These are phyloP conservation scores for Hymenoscyphus scutula DNA, from an alignment of 2,329 filamentous ascomycete species.

Conservation along the genomic window DNA sequence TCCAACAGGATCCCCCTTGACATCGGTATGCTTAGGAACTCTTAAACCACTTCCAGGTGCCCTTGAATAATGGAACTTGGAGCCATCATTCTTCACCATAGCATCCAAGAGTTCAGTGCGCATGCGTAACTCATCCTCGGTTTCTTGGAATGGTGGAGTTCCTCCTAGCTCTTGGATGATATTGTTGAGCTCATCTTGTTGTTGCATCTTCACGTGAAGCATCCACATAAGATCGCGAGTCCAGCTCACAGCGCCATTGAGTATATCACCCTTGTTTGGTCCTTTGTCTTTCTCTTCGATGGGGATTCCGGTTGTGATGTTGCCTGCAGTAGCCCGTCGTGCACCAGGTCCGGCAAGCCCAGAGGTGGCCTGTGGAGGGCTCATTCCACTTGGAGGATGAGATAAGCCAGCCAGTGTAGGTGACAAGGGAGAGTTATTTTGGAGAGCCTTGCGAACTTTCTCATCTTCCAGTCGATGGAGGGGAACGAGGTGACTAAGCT, in stretches of 20 bases:
- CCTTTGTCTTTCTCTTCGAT: conserved; percentile 98
- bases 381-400: conserved; percentile 48
- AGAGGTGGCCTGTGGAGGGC: conserved; percentile 77
- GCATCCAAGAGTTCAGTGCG: conserved; percentile 87
- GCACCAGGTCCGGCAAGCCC: conserved; percentile 82
- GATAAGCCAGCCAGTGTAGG: conserved; percentile 72
- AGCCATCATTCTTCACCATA: conserved; percentile 72
- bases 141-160: conserved; percentile 75
- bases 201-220: conserved; percentile 81
- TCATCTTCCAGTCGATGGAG: conserved; percentile 92
- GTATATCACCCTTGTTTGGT: conserved; percentile 96
- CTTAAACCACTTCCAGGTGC: conserved; percentile 79
- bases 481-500: conserved; percentile 89
- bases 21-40: conserved; percentile 90
- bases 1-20: conserved; percentile 74
- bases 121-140: conserved; percentile 94
- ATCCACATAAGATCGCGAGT: conserved; percentile 98
- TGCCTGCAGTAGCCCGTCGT: conserved; percentile 72
- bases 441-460: conserved; percentile 91
- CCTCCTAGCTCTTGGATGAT: conserved; percentile 70
- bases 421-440: conserved; percentile 87
- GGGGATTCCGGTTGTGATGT: conserved; percentile 88
- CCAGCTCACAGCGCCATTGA: conserved; percentile 96
- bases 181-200: conserved; percentile 83
- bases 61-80: conserved; percentile 79